phyloP scores from a whole-genome alignment of 495 filamentous ascomycete genomes.

The Aspergillus ellipticus region DNA sequence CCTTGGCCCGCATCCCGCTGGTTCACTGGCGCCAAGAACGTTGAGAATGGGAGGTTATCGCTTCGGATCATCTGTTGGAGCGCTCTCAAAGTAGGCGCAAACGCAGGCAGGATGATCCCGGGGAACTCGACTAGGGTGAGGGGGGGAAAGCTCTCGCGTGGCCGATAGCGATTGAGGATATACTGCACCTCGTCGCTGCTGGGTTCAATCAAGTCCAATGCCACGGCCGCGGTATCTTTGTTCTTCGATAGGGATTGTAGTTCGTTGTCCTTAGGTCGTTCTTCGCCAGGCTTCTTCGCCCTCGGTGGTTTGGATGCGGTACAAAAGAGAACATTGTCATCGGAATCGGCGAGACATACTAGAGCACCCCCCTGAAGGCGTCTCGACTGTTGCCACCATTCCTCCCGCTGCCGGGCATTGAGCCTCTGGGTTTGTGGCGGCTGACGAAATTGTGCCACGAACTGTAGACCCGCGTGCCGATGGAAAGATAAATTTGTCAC shows the following conservation, averaged over 20 bases:
- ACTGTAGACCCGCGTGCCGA: slow-evolving; percentile 46
- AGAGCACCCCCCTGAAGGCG: slow-evolving; percentile 54
- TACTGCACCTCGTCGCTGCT: slow-evolving; percentile 25
- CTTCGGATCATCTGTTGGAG: slow-evolving; percentile 55
- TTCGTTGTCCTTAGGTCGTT: background rate
- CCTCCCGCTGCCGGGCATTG: slow-evolving; percentile 32
- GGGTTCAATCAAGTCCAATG: slow-evolving; percentile 13
- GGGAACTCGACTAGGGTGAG: slow-evolving; percentile 65
- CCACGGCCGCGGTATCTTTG: slow-evolving; percentile 10
- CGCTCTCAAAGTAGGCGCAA: slow-evolving; percentile 61
- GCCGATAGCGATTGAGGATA: slow-evolving; percentile 21
- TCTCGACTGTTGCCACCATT: slow-evolving; percentile 61
- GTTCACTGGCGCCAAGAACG: slow-evolving; percentile 46
- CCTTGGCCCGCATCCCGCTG: slow-evolving; percentile 7
- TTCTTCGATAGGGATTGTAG: slow-evolving; percentile 18
- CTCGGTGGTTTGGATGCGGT: slow-evolving; percentile 38
- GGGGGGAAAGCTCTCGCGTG: background rate
- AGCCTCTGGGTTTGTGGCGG: slow-evolving; percentile 34
- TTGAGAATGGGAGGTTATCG: slow-evolving; percentile 55
- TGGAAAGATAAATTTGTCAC: slow-evolving; percentile 42
- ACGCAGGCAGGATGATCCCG: slow-evolving; percentile 62
- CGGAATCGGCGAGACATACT: slow-evolving; percentile 52
- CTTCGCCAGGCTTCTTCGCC: slow-evolving; percentile 10
- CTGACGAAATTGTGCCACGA: slow-evolving; percentile 56
- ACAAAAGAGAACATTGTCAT: slow-evolving; percentile 51